Base-by-base conservation (phyloP, 2,329 filamentous ascomycete genomes). In the Sclerotinia borealis region DNA sequence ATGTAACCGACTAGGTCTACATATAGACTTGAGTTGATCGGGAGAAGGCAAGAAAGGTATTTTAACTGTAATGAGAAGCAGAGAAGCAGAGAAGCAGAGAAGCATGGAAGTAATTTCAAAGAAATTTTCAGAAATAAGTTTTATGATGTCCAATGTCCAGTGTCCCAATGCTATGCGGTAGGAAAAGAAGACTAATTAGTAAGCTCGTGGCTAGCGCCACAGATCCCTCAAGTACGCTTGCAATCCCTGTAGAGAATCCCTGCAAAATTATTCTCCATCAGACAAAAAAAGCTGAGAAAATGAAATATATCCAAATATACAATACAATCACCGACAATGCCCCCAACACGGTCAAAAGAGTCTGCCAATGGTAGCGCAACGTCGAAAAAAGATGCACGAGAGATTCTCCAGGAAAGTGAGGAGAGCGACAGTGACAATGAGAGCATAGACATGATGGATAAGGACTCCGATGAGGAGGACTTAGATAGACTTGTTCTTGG, bases 401-500 rank as follows among this genome's bases (percentile, higher is more conserved):
- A 61, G 37, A 50, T 55, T 52, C 43, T 62, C 6, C 41, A 52
- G 5, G 63, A 64, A 41, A 62, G 58, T 37, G 63, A 66, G 22
- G 62, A 66, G 27, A 67, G 60, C 49, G 68, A 63, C 4, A 70
- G 68, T 62, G 71, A 72, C 13, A 68, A 70, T 66, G 71, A 74
- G 31, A 69, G 69, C 49, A 68, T 73, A 1, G 73, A 74, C 3
- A 69, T 75, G 15, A 72, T 79, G 61, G 87, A 90, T 58, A 95
- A 93, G 74, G 92, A 96, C 74, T 87, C 86, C 17, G 87, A 90
- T 59, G 93, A 97, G 75, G 86, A 89, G 72, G 91, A 93, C 74
- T 85, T 97, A 36, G 93, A 97, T 78, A 85, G 87, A 68, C 79
- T 97, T 66, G 90, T 99, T 4, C 90, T 99, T 66, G 95, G 95